Conservation (phyloP, 306 rosid genomes). For the Potentilla sterilis region DNA sequence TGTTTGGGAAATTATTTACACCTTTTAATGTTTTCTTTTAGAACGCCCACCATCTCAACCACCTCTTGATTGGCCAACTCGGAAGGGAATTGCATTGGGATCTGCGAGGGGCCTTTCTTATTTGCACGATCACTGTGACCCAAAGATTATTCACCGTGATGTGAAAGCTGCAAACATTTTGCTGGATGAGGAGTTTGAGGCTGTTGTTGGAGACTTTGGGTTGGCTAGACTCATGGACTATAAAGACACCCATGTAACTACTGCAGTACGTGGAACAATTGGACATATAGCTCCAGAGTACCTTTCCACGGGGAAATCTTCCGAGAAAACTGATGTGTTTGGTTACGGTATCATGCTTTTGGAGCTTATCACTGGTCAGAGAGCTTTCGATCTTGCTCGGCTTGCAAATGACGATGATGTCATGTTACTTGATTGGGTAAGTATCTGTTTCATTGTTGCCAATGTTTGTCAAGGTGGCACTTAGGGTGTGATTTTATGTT, state of each 20-base stretch:
- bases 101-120: slow-evolving; percentile 97
- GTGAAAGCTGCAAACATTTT: slow-evolving; percentile 97
- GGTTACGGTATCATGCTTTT: slow-evolving; percentile 98
- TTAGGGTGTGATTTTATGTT: background rate
- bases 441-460: slow-evolving; percentile 19
- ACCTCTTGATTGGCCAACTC: slow-evolving; percentile 95
- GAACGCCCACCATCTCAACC: slow-evolving; percentile 85
- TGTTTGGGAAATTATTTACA: background rate
- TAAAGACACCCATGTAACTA: slow-evolving; percentile 96
- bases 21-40: slow-evolving; percentile 34
- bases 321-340: slow-evolving; percentile 95
- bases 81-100: slow-evolving; percentile 93
- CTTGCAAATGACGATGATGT: slow-evolving; percentile 98
- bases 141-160: slow-evolving; percentile 95
- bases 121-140: slow-evolving; percentile 97
- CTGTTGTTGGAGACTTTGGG: slow-evolving; percentile 97
- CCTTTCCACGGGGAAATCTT: slow-evolving; percentile 87
- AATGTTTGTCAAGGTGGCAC: slow-evolving; percentile 4
- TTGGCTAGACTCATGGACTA: slow-evolving; percentile 98
- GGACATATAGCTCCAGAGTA: slow-evolving; percentile 98
- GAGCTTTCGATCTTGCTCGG: slow-evolving; percentile 97
- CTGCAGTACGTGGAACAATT: slow-evolving; percentile 93
- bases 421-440: slow-evolving; percentile 99
- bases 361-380: slow-evolving; percentile 94
- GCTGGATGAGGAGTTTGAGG: slow-evolving; percentile 97